Percentiles rank a stretch among this genome's conserved stretches.
Evolutionary conservation across 1,284 basidiomycete genomes (phyloP).

Genomic region (Tilletia horrida): DNA sequence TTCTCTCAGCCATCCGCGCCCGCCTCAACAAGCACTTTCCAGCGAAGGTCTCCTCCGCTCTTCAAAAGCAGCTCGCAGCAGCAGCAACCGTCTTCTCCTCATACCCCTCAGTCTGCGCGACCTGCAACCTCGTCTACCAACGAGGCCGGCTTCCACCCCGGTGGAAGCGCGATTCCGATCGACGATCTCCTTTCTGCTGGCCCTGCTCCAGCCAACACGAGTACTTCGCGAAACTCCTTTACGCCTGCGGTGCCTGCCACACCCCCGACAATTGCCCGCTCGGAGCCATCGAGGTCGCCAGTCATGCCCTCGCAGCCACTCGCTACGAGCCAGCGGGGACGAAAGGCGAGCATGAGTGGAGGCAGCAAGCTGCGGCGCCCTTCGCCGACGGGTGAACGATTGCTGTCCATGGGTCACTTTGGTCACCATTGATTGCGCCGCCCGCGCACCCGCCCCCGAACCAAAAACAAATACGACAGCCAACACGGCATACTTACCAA

Average conservation of each 20-base stretch:
- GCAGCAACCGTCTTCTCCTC: neutral
- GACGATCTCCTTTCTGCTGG: constrained; percentile 3
- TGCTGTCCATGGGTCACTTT: constrained; percentile 5
- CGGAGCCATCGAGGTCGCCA: neutral
- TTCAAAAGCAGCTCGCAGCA: no score
- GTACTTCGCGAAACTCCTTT: neutral
- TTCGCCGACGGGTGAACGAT: neutral
- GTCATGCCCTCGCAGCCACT: neutral
- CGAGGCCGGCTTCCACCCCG: neutral
- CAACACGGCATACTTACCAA: no score
- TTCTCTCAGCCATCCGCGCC: neutral
- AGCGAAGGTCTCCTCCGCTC: neutral
- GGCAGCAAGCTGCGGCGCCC: neutral
- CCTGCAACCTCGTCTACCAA: neutral
- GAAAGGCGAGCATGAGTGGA: constrained; percentile 2
- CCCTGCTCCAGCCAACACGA: neutral
- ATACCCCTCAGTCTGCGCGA: neutral
- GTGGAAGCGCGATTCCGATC: neutral
- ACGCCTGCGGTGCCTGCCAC: neutral
- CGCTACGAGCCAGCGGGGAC: neutral
- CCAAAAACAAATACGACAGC: no score
- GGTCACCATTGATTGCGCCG: constrained; percentile 4
- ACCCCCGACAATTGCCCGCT: neutral
- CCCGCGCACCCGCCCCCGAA: no score
- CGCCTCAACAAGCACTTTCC: neutral